These are phyloP conservation scores for Vitis cinerea DNA, from an alignment of 164 flowering plant species.

Conservation along the genomic window DNA sequence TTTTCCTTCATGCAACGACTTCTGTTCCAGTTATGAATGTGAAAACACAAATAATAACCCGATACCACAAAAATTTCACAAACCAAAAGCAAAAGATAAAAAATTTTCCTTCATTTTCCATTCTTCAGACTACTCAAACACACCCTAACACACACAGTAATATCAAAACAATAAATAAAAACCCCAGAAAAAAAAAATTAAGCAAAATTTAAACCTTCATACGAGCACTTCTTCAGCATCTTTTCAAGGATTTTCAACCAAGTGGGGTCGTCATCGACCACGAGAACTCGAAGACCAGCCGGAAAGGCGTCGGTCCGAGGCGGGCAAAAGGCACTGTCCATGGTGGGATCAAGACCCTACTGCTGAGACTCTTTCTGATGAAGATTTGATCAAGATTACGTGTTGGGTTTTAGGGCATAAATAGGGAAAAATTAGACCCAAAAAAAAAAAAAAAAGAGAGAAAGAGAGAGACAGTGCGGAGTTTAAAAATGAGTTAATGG, in stretches of 20 bases:
- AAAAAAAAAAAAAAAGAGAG: background rate
- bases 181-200: background rate
- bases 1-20: too few relatives aligned
- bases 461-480: constrained; percentile 3
- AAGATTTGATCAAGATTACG: too few relatives aligned
- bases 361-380: too few relatives aligned
- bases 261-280: constrained; percentile 93
- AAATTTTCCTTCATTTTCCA: too few relatives aligned
- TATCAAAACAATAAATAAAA: background rate
- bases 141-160: background rate
- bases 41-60: too few relatives aligned
- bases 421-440: too few relatives aligned
- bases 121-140: too few relatives aligned
- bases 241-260: constrained; percentile 90
- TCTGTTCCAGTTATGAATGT: too few relatives aligned
- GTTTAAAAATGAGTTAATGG: too few relatives aligned
- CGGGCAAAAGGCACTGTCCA: constrained; percentile 52
- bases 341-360: constrained; percentile 1
- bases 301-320: constrained; percentile 62
- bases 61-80: too few relatives aligned
- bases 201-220: constrained; percentile 50
- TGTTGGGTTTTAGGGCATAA: constrained; percentile 1
- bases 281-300: constrained; percentile 86
- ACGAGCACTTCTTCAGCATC: constrained; percentile 92
- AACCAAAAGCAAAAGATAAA: too few relatives aligned